Evolutionary conservation across 1,284 basidiomycete species (phyloP), one percentile per base, ranked within the genome.

Genomic region (Kalmanozyma brasiliensis): DNA sequence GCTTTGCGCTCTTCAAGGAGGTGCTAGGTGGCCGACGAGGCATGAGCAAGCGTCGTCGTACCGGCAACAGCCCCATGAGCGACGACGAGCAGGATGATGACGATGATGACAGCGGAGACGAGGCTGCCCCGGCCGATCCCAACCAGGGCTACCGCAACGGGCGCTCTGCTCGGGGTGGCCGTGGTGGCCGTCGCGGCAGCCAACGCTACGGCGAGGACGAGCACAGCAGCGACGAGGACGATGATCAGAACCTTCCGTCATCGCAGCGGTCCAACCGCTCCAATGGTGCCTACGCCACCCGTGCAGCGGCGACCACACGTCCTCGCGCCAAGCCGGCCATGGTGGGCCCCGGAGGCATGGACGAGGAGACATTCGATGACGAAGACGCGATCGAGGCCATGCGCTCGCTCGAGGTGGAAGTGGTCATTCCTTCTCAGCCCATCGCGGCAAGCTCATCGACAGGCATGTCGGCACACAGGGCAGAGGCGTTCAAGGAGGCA

Each of bases 1-100:
- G 95, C 19, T 99, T 93, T 83, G 96, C 96, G 1, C 87, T 99
- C 29, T 99, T 95, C 88, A 96, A 95, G 82, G 96, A 98, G 82
- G 95, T 99, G 17, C 87, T 93, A 49, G 92, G 91, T 80, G 52
- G 40, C 3, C 87, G 80, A 87, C 87, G 49, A 14, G 60, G 52
- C 22, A 76, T 88, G 85, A 74, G 88, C 43, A 86, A 87, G 78
- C 77, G 82, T 30, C 79, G 67, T 19, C 51, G 64, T 24, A 77
- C 76, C 3, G 56, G 60, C 41, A 59, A 62, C 49, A 73, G 64
- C 38, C 75, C 75, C 61, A 48, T 65, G 51, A 66, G 58, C 29
- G 74, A 64, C 19, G 62, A 71, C 24, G 67, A 66, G 11, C 55
- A 52, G 14, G 61, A 73, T 26, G 52, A 51, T 7, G 56, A 76